Evolutionary conservation across 164 flowering plant species (phyloP).

Genomic region (Nymphaea colorata): DNA sequence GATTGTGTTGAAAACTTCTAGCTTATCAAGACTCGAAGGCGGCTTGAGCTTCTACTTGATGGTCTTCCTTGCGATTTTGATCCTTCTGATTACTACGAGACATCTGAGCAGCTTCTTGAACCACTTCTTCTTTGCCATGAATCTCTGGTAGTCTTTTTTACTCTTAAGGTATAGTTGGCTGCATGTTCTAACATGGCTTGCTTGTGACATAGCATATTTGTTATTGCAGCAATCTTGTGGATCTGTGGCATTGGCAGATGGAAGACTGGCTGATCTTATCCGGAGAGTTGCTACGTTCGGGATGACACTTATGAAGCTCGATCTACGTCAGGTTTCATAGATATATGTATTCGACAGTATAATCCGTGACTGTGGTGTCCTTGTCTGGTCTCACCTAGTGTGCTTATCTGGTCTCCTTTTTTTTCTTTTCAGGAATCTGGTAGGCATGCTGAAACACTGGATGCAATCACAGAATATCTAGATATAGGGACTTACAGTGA

Average conservation of each 20-base stretch:
- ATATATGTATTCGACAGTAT: neutral
- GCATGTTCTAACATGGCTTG: neutral
- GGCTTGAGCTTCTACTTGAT: slow-evolving; percentile 78
- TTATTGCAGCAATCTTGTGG: slow-evolving; percentile 75
- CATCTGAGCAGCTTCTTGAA: slow-evolving; percentile 66
- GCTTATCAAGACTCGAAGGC: slow-evolving; percentile 64
- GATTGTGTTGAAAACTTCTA: slow-evolving; percentile 14
- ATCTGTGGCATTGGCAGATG: slow-evolving; percentile 85
- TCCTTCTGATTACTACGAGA: slow-evolving; percentile 68
- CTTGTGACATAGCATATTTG: neutral
- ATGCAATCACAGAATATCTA: slow-evolving; percentile 80
- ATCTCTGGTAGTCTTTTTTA: slow-evolving; percentile 49
- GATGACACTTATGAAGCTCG: slow-evolving; percentile 88
- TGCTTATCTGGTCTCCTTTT: neutral
- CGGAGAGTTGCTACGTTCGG: slow-evolving; percentile 90
- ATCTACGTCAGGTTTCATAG: slow-evolving; percentile 77
- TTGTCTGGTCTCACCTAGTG: neutral
- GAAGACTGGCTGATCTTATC: slow-evolving; percentile 81
- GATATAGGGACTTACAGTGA: slow-evolving; percentile 89
- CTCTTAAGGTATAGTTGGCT: neutral
- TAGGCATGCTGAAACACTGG: slow-evolving; percentile 81
- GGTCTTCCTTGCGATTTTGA: slow-evolving; percentile 82
- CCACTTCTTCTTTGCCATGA: slow-evolving; percentile 80
- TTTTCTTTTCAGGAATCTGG: slow-evolving; percentile 68
- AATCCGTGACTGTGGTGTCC: neutral